Percentiles rank a stretch among this genome's conserved stretches.
Conservation (phyloP, 2,329 filamentous ascomycete species). For the Cadophora malorum region DNA sequence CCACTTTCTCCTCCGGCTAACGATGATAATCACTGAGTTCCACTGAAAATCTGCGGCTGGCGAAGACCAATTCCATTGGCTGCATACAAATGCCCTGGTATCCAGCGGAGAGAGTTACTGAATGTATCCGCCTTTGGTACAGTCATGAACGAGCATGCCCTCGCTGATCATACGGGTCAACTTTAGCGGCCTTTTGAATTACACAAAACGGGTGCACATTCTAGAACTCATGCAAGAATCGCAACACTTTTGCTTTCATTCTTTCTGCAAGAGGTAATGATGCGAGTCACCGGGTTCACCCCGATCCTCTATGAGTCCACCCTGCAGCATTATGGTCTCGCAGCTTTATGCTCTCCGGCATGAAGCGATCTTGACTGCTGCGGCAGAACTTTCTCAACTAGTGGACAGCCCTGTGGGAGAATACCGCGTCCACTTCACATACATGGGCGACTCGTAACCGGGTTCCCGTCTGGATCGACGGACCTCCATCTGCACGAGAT, state of each 20-base stretch:
- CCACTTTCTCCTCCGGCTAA: background rate
- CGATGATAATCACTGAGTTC: background rate
- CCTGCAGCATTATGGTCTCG: background rate
- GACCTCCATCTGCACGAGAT: background rate
- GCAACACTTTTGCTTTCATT: constrained; percentile 13
- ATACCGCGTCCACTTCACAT: background rate
- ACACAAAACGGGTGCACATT: constrained; percentile 1
- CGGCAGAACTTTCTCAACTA: background rate
- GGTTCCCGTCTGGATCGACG: background rate
- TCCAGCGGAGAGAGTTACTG: background rate
- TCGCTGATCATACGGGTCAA: background rate
- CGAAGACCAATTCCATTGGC: background rate
- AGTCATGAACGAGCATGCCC: background rate
- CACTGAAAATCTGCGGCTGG: background rate
- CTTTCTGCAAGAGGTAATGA: constrained; percentile 3
- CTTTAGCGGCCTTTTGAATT: background rate
- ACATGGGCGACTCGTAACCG: background rate
- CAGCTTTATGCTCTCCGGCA: background rate
- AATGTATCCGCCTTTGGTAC: background rate
- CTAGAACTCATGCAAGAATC: constrained; percentile 14
- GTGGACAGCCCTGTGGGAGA: background rate
- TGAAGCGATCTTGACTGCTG: background rate
- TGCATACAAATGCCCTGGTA: background rate
- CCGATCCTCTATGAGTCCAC: background rate
- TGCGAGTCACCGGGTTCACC: background rate